Evolutionary conservation across 2,329 filamentous ascomycete species (phyloP).

Genomic region (Alternaria atra): DNA sequence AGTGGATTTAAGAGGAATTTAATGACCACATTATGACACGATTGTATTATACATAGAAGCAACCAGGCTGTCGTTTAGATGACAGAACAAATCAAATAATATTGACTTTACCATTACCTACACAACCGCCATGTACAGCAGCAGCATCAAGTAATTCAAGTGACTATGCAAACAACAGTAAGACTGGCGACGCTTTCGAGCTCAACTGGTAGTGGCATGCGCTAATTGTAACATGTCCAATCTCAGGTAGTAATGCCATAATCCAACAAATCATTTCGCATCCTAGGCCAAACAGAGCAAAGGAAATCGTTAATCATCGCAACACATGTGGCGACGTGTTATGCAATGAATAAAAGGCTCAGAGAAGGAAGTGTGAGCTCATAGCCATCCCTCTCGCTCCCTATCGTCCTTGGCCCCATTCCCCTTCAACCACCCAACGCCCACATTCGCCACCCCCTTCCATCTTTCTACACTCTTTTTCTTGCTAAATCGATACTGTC

Average conservation of each 20-base stretch:
- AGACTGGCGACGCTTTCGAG: too few relatives aligned
- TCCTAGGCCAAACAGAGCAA: background rate
- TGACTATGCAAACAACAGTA: too few relatives aligned
- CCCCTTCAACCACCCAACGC: conserved; percentile 49
- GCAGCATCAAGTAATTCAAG: too few relatives aligned
- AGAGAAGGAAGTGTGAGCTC: background rate
- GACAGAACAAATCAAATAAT: background rate
- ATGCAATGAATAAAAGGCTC: background rate
- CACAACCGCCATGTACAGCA: too few relatives aligned
- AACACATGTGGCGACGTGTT: background rate
- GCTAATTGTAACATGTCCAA: background rate
- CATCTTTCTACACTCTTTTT: conserved; percentile 46
- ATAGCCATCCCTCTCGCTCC: conserved; percentile 40
- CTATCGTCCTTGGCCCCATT: conserved; percentile 37
- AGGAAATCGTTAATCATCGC: background rate
- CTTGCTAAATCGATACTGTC: conserved; percentile 46
- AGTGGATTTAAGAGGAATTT: background rate
- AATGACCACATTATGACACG: background rate
- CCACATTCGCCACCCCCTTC: conserved; percentile 45
- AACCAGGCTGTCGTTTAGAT: background rate
- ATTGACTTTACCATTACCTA: background rate
- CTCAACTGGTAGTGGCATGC: too few relatives aligned
- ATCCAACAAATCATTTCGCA: background rate
- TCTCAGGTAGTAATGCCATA: background rate
- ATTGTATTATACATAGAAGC: background rate